phyloP scores from a whole-genome alignment of 2,329 filamentous ascomycete genomes.

The Apiospora arundinis region DNA sequence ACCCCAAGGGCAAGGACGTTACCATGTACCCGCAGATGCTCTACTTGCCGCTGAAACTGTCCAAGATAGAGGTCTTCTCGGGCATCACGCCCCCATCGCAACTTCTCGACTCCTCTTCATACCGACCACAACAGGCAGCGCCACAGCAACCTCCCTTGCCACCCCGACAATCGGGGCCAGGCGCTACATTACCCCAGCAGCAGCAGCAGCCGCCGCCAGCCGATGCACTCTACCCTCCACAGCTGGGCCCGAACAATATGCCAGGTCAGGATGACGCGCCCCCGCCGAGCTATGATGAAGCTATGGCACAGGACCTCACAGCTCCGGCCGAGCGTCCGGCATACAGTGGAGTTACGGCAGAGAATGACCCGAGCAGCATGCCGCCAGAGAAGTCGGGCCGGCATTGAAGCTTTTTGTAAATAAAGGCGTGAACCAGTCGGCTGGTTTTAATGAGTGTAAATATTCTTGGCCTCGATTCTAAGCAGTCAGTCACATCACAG shows the following conservation, averaged over 20 bases:
- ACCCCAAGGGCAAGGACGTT: slow-evolving; percentile 44
- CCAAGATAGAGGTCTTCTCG: slow-evolving; percentile 78
- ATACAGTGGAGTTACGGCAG: slow-evolving; percentile 69
- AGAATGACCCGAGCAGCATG: slow-evolving; percentile 61
- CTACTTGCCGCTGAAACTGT: slow-evolving; percentile 78
- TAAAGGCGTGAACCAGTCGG: not conserved
- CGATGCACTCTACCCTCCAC: slow-evolving; percentile 59
- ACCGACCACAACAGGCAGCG: slow-evolving; percentile 32
- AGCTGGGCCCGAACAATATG: slow-evolving; percentile 54
- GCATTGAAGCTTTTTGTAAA: slow-evolving; percentile 20
- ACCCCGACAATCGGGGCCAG: slow-evolving; percentile 41
- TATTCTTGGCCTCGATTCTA: not conserved
- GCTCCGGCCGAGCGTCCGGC: slow-evolving; percentile 70
- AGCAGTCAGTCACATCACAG: not conserved
- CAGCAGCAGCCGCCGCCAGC: slow-evolving; percentile 30
- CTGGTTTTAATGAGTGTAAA: not conserved
- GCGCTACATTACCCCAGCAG: slow-evolving; percentile 24
- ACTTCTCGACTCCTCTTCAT: slow-evolving; percentile 62
- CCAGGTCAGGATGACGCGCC: slow-evolving; percentile 68
- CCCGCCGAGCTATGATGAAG: slow-evolving; percentile 95
- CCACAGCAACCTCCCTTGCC: slow-evolving; percentile 48
- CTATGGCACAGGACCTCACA: slow-evolving; percentile 76
- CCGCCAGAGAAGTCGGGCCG: slow-evolving; percentile 36
- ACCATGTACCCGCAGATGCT: slow-evolving; percentile 68
- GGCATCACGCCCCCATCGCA: slow-evolving; percentile 83